Base-by-base conservation (phyloP, 768 basidiomycete species). In the Lentinula lateritia region DNA sequence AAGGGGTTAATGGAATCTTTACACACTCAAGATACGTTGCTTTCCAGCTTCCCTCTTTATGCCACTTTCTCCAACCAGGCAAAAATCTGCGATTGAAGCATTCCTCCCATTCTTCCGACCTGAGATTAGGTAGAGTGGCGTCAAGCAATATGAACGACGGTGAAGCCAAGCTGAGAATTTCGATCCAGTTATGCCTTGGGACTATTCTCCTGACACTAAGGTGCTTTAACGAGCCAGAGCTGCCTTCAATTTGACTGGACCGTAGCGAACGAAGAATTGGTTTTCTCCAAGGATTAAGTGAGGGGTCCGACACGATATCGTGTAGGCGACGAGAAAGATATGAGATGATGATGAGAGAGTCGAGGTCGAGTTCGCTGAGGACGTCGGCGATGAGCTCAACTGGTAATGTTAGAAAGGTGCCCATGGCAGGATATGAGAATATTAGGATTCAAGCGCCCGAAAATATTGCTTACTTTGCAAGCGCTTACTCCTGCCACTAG, bases 101-200 rank as follows among this genome's bases (percentile, higher is more conserved):
- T 61, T 90, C 89, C 65, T 90, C 84, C 90, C 90, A 93, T 63
- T 92, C 86, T 1, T 70, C 65, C 12, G 83, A 76, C 64, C 73
- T 82, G 63, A 92, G 73, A 67, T 88, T 87, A 6, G 91, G 91
- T 36, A 90, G 72, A 7, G 88, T 86, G 28, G 84, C 76, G 48
- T 89, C 82, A 66, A 84, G 88, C 7, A 92, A 74, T 42, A 93
- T 76, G 71, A 86, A 90, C 5, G 76, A 68, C 0, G 90, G 78
- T 34, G 74, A 73, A 12, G 87, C 91, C 15, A 84, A 71, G n/a
- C 81, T 80, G 54, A 92, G 70, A 38, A 92, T 85, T 60, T 90
- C 88, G 54, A 93, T 79, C 87, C 89, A 93, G 68, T 92, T 93
- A 58, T 88, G 85, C 50, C 87, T 78, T 4, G 91, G 90, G 0